These are phyloP conservation scores for Podaxis sp. DNA, from an alignment of 768 basidiomycete genomes.

Conservation along the genomic window DNA sequence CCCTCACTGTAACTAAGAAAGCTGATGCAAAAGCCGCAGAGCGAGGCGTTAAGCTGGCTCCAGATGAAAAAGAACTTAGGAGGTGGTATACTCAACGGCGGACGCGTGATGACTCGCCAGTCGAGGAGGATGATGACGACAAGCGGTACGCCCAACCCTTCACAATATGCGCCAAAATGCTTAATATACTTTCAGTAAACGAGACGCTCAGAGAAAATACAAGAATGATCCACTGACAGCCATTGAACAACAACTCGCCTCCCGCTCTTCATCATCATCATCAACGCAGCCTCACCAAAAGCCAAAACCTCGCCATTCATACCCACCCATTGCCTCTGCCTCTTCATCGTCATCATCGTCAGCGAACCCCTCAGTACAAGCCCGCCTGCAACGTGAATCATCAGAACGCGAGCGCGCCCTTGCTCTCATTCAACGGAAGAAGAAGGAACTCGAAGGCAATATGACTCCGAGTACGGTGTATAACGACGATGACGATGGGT, in stretches of 20 bases:
- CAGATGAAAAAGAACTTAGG: slow-evolving; percentile 71
- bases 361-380: slow-evolving; percentile 37
- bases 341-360: slow-evolving; percentile 15
- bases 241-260: slow-evolving; percentile 64
- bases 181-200: slow-evolving; percentile 39
- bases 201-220: slow-evolving; percentile 62
- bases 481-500: slow-evolving; percentile 46
- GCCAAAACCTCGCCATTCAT: slow-evolving; percentile 14
- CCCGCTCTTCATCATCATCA: slow-evolving; percentile 31
- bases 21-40: slow-evolving; percentile 58
- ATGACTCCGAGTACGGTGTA: slow-evolving; percentile 72
- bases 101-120: slow-evolving; percentile 24
- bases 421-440: slow-evolving; percentile 67
- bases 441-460: slow-evolving; percentile 60
- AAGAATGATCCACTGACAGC: slow-evolving; percentile 71
- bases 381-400: slow-evolving; percentile 68
- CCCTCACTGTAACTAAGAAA: slow-evolving; percentile 43
- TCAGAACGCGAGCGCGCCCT: slow-evolving; percentile 73
- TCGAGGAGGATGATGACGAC: slow-evolving; percentile 33
- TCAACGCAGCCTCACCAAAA: slow-evolving; percentile 18
- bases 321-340: slow-evolving; percentile 20
- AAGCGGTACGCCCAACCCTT: slow-evolving; percentile 30
- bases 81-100: slow-evolving; percentile 68
- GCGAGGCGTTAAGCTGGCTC: slow-evolving; percentile 71
- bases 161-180: not conserved